Conservation (phyloP, 371 early-diverging fungal species). For the Mucor indicus region DNA sequence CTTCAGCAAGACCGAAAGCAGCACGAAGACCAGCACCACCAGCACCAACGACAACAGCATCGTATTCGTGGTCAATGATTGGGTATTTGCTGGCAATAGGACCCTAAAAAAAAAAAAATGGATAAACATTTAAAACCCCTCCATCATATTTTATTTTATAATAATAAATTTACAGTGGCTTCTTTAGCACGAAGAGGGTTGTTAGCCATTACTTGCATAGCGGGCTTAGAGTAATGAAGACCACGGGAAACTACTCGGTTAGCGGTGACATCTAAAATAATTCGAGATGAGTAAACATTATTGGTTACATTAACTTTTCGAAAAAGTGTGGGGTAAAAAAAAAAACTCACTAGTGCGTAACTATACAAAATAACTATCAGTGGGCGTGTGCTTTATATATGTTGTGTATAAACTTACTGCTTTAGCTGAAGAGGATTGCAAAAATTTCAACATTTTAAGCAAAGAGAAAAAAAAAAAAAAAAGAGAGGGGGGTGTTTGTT, state of each 20-base stretch:
- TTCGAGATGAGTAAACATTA: too few relatives aligned
- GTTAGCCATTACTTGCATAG: slow-evolving; percentile 68
- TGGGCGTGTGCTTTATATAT: not conserved
- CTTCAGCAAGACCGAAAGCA: slow-evolving; percentile 96
- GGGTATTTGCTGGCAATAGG: slow-evolving; percentile 78
- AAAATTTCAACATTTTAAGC: slow-evolving; percentile 35
- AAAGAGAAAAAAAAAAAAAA: not conserved
- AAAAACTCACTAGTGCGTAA: slow-evolving; percentile 11
- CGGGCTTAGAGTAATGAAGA: slow-evolving; percentile 48
- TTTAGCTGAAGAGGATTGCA: slow-evolving; percentile 27
- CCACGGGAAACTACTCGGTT: slow-evolving; percentile 20
- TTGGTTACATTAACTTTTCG: slow-evolving; percentile 11
- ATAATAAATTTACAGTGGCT: slow-evolving; percentile 46
- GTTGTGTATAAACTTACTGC: slow-evolving; percentile 18
- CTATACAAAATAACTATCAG: slow-evolving; percentile 8
- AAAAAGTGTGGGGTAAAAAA: too few relatives aligned
- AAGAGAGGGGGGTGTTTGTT: slow-evolving; percentile 18
- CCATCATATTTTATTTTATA: not conserved
- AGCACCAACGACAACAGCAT: slow-evolving; percentile 97
- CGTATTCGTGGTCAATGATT: slow-evolving; percentile 96
- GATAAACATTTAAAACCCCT: not conserved
- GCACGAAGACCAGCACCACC: slow-evolving; percentile 99
- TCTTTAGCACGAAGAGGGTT: slow-evolving; percentile 72
- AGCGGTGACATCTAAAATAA: not conserved
- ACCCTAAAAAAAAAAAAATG: slow-evolving; percentile 29